These are phyloP conservation scores for Claviceps fusiformis DNA, from an alignment of 2,329 filamentous ascomycete species.

Conservation along the genomic window DNA sequence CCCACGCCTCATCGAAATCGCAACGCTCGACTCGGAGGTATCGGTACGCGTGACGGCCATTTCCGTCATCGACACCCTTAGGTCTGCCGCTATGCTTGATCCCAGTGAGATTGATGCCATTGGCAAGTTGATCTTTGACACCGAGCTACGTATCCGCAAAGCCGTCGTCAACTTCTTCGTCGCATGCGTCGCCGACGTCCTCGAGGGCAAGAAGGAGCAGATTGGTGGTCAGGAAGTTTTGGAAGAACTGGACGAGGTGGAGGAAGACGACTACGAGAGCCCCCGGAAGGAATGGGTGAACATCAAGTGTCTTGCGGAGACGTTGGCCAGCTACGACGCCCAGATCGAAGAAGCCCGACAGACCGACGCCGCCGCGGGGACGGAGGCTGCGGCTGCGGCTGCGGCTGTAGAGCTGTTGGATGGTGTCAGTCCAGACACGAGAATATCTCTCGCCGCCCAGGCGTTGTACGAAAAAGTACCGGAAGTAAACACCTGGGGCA, in stretches of 20 bases:
- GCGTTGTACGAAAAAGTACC: constrained; percentile 70
- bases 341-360: constrained; percentile 46
- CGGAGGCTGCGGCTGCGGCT: constrained; percentile 19
- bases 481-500: constrained; percentile 77
- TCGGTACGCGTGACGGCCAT: constrained; percentile 70
- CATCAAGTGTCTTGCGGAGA: constrained; percentile 79
- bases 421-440: constrained; percentile 56
- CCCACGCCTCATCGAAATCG: constrained; percentile 80
- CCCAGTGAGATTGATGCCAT: constrained; percentile 83
- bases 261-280: constrained; percentile 64
- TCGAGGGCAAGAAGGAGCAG: constrained; percentile 67
- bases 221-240: constrained; percentile 68
- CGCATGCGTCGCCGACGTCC: constrained; percentile 70
- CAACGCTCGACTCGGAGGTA: constrained; percentile 69
- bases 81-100: constrained; percentile 75
- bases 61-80: constrained; percentile 66
- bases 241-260: constrained; percentile 58
- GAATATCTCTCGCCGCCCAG: constrained; percentile 75
- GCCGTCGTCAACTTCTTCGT: constrained; percentile 85
- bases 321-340: constrained; percentile 66
- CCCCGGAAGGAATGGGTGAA: constrained; percentile 79
- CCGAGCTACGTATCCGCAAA: constrained; percentile 71
- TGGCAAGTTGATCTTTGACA: constrained; percentile 79
- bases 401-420: constrained; percentile 44
- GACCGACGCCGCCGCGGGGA: constrained; percentile 27